Base-by-base conservation (phyloP, 2,329 filamentous ascomycete genomes). In the Thielaviopsis ethacetica region DNA sequence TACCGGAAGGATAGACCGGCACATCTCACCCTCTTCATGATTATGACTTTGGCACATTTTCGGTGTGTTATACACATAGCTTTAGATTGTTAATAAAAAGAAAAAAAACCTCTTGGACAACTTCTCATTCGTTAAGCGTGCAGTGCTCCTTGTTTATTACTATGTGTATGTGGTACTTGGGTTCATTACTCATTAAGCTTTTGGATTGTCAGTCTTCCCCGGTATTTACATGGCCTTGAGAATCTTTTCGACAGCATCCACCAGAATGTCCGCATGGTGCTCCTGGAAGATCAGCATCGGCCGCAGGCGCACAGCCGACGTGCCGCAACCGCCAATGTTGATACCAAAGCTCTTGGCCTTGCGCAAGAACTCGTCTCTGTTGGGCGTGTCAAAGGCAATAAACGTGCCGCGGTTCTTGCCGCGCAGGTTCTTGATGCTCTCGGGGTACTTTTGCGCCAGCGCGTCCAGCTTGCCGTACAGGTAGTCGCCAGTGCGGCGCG, bases 281-380 rank as follows among this genome's bases (percentile, higher is more conserved):
- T 89, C 81, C 81, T 95, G 86, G 77, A 96, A 93, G 67, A 91
- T 84, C 65, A 96, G 74, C 91, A 95, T 95, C 51, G 90, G 91
- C 66, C 90, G 76, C 68, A 96, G 74, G 56, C 90, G 76, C 13
- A 96, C 86, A 27, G 91, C 88, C 58, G 67, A 76, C 67, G 79
- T 77, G 15, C 91, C 91, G 65, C 83, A 85, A 56, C 90, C 90
- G 62, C 90, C 91, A 68, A 95, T 87, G 73, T 95, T 95, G 69
- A 95, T 74, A 62, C 90, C 90, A 34, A 88, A 75, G 6, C 72
- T 74, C 83, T 95, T 95, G 63, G 86, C 88, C 74, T 81, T 84
- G 70, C 73, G 80, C 63, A 95, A 71, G 72, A 95, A 86, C 68
- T 85, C 81, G 68, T 95, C 89, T 61, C 90, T 78, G 66, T 82